Base-by-base conservation (phyloP, 345 rosid genomes). In the Syzygium jambos region DNA sequence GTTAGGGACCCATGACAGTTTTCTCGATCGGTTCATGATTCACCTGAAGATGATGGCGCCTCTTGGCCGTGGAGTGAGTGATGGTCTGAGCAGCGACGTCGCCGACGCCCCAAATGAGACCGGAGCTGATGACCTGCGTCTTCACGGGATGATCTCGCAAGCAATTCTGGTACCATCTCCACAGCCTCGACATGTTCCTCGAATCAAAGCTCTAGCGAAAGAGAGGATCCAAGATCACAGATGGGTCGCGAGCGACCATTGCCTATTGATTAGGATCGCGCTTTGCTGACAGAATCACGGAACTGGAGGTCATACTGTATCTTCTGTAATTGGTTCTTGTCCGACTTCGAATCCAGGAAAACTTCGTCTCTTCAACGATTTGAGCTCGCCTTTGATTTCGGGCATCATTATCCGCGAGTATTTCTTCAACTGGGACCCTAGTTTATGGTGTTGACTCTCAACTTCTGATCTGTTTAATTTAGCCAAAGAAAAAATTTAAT, bases 121-220 rank as follows among this genome's bases (percentile, higher is more conserved):
- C 99, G 29, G 98, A 97, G 92, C 98, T 95, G 78, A 97, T 89
- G 84, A 95, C 91, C 90, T 97, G 99, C 52, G 98, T 96, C 94
- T 96, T 96, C 86, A 96, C 87, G 2, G 99, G 98, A 87, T 95
- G 95, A 84, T 91, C 88, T 53, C 93, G 84, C 30, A 97, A 85
- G 91, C 98, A 95, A 51, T 89, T 92, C 88, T 95, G 97, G 91
- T 97, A 96, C 97, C 97, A 97, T 91, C 90, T 94, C 99, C 98
- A 97, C 43, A 95, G 90, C 92, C 93, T 94, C 89, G 89, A 83
- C 98, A 95, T 95, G 52, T 30, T 46, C 78, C 49, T 1, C 25
- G 49, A 5, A 19, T 38, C 23, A 38, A 8, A 73, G 78, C 80
- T 19, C 80, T 73, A 38, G 21, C 80, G 46, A 73, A 21, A 73